These are phyloP conservation scores for Fusarium sp. DNA, from an alignment of 2,329 filamentous ascomycete species.

Conservation along the genomic window DNA sequence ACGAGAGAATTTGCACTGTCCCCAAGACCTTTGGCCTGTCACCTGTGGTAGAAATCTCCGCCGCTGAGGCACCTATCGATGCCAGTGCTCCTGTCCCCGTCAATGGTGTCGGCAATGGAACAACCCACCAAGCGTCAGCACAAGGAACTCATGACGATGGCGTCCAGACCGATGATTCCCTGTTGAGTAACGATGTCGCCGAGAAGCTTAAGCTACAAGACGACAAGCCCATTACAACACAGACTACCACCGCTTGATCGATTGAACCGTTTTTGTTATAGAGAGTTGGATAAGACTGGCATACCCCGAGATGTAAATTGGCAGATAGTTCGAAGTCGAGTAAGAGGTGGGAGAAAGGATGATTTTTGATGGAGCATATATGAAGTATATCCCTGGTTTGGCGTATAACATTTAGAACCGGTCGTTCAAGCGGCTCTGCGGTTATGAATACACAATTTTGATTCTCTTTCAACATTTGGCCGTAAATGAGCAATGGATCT, in stretches of 20 bases:
- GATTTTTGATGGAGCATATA: not conserved
- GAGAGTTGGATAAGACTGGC: conserved; percentile 30
- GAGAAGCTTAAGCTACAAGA: conserved; percentile 53
- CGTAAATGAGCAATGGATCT: not conserved
- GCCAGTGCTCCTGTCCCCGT: not conserved
- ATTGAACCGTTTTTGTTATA: conserved; percentile 24
- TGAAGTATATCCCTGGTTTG: conserved; percentile 25
- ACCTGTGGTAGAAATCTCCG: conserved; percentile 23
- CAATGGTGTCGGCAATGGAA: conserved; percentile 20
- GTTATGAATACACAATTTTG: conserved; percentile 25
- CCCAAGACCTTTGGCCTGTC: conserved; percentile 55
- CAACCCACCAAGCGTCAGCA: conserved; percentile 23
- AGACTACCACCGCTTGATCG: conserved; percentile 30
- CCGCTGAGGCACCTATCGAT: conserved; percentile 3
- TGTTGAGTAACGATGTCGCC: conserved; percentile 49
- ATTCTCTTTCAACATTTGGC: conserved; percentile 8
- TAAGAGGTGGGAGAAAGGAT: conserved; percentile 11
- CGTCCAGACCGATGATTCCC: conserved; percentile 49
- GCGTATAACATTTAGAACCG: conserved; percentile 24
- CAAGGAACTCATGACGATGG: conserved; percentile 51
- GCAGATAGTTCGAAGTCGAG: not conserved
- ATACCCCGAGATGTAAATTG: conserved; percentile 30
- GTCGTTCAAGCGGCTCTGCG: conserved; percentile 7
- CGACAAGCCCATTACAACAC: conserved; percentile 30
- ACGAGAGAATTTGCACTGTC: conserved; percentile 65